Conservation (phyloP, 345 rosid genomes). For the Eucalyptus cloeziana region DNA sequence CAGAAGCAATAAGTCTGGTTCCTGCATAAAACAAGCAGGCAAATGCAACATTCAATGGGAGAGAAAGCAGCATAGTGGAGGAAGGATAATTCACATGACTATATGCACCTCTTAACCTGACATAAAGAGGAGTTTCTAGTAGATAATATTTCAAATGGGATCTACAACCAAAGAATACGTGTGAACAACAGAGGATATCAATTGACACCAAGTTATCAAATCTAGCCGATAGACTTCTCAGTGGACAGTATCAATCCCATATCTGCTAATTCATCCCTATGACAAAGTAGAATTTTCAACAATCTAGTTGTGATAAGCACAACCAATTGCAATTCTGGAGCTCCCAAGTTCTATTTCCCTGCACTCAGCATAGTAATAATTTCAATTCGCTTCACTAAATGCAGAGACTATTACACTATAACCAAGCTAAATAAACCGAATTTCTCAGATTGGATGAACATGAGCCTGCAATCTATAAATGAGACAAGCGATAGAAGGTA, state of each 20-base stretch:
- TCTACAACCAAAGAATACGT: neutral
- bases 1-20: constrained; percentile 83
- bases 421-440: neutral
- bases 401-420: neutral
- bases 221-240: neutral
- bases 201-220: neutral
- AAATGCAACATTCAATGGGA: neutral
- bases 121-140: neutral
- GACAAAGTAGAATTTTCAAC: neutral
- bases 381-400: neutral
- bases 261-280: neutral
- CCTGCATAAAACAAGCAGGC: constrained; percentile 24
- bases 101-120: neutral
- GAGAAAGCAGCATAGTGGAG: neutral
- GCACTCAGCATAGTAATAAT: neutral
- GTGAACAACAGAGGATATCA: neutral
- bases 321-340: neutral
- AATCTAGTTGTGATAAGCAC: neutral
- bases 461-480: neutral
- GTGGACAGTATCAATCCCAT: neutral
- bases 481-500: neutral
- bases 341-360: neutral
- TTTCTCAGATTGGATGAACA: neutral
- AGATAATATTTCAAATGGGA: neutral
- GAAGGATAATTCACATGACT: neutral